Evolutionary conservation across 108 stramenopile genomes (phyloP).

Genomic region (Skeletonema menzelii): DNA sequence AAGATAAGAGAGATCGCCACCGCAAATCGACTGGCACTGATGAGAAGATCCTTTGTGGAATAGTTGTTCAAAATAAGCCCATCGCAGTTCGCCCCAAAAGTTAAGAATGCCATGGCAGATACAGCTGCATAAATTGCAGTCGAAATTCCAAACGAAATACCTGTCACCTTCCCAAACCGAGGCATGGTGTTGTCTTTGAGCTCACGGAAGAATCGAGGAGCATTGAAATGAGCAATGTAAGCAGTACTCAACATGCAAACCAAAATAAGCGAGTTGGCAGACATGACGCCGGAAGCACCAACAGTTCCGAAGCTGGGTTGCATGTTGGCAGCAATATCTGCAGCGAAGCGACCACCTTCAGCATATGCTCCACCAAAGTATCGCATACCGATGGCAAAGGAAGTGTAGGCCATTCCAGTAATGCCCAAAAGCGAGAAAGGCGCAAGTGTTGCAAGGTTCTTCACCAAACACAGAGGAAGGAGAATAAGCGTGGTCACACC

Average conservation of each 20-base stretch:
- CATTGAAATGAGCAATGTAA: slow-evolving; percentile 94
- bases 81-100: slow-evolving; percentile 86
- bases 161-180: slow-evolving; percentile 85
- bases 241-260: slow-evolving; percentile 94
- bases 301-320: slow-evolving; percentile 74
- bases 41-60: slow-evolving; percentile 85
- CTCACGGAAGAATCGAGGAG: slow-evolving; percentile 93
- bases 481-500: slow-evolving; percentile 82
- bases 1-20: slow-evolving; percentile 87
- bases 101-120: slow-evolving; percentile 88
- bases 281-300: slow-evolving; percentile 72
- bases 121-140: slow-evolving; percentile 78
- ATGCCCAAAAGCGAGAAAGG: slow-evolving; percentile 90
- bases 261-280: slow-evolving; percentile 84
- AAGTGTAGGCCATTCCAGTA: slow-evolving; percentile 90
- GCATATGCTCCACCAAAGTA: slow-evolving; percentile 83
- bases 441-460: slow-evolving; percentile 81
- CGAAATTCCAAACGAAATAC: slow-evolving; percentile 70
- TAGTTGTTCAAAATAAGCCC: slow-evolving; percentile 96
- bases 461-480: slow-evolving; percentile 92
- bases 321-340: slow-evolving; percentile 55
- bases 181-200: slow-evolving; percentile 89
- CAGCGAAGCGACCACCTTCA: slow-evolving; percentile 61
- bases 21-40: slow-evolving; percentile 87
- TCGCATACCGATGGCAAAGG: slow-evolving; percentile 76